Base-by-base conservation (phyloP, 345 rosid genomes). In the Ceriops tagal region DNA sequence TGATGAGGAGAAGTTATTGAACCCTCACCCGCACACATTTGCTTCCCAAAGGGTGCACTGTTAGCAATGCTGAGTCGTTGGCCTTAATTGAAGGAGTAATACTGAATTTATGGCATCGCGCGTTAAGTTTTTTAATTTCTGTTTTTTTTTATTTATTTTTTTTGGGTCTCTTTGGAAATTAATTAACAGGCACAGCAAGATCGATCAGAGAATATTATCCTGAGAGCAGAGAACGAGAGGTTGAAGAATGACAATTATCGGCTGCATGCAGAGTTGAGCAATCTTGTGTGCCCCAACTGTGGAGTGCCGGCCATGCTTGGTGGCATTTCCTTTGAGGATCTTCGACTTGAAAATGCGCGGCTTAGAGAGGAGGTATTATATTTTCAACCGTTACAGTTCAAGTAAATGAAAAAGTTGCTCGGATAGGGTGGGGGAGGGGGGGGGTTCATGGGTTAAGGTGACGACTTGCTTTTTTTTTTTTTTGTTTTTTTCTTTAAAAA, bases 101-200 rank as follows among this genome's bases (percentile, higher is more conserved):
- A 43, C 4, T 43, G 18, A 43, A 13, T 43, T 43, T 13, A 43
- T 13, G 15, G 49, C 13, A 13, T 34, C 37, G 37, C 9, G 10
- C 49, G 16, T 11, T 43, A 13, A 43, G 49, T 11, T 8, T 34
- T 34, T 1, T 1, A 1, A 7, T 15, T 28, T 30, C 5, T 8
- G 46, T 32, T 20, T 43, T 43, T 11, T 31, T 31, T 31, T 0
- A 0, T 3, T 31, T 31, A 4, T 9, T 9, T 37, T 5, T 30
- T 30, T 30, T 30, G 26, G 26, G 4, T 31, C 37, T 1, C 37
- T 34, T 9, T 70, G 52, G 49, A 19, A 32, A 57, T n/a, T 27
- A 56, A 56, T 53, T 62, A 19, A 58, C 65, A 93, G 98, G 96
- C 97, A 61, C 96, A 91, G 62, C 97, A 93, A 79, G 98, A 89